Conservation (phyloP, 768 basidiomycete genomes). For the Neoboletus brunneissimus region DNA sequence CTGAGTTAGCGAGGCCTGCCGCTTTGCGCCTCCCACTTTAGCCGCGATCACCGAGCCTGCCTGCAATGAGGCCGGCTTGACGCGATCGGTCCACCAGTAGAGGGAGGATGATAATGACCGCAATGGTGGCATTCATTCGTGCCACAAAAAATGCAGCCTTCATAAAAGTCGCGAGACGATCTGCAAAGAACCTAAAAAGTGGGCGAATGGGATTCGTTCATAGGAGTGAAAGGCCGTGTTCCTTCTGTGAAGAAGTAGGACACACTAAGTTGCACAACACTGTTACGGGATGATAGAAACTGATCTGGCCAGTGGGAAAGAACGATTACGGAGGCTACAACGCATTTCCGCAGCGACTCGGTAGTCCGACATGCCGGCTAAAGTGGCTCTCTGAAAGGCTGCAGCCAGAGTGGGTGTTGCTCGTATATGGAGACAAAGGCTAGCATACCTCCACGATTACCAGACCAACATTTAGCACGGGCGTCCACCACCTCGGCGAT, state of each 20-base stretch:
- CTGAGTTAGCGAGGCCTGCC: constrained; percentile 7
- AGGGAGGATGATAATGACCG: constrained; percentile 3
- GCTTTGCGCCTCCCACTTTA: constrained; percentile 6
- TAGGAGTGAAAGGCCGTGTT: neutral
- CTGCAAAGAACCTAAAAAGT: neutral
- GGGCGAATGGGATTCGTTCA: neutral
- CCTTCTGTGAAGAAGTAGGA: constrained; percentile 5
- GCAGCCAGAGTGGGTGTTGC: neutral
- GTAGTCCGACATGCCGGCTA: neutral
- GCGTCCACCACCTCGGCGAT: neutral
- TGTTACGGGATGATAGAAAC: neutral
- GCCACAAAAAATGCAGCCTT: constrained; percentile 3
- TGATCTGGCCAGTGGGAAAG: neutral
- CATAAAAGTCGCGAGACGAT: constrained; percentile 15
- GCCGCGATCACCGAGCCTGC: constrained; percentile 16
- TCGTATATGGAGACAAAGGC: neutral
- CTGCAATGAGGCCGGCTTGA: constrained; percentile 15
- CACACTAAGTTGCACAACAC: neutral
- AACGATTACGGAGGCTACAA: neutral
- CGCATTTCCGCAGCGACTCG: neutral
- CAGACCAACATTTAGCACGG: neutral
- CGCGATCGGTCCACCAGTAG: constrained; percentile 3
- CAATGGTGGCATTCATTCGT: constrained; percentile 4
- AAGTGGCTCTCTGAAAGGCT: neutral
- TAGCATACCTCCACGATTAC: neutral